These are phyloP conservation scores for Lactarius akahatsu DNA, from an alignment of 768 basidiomycete genomes.

Conservation along the genomic window DNA sequence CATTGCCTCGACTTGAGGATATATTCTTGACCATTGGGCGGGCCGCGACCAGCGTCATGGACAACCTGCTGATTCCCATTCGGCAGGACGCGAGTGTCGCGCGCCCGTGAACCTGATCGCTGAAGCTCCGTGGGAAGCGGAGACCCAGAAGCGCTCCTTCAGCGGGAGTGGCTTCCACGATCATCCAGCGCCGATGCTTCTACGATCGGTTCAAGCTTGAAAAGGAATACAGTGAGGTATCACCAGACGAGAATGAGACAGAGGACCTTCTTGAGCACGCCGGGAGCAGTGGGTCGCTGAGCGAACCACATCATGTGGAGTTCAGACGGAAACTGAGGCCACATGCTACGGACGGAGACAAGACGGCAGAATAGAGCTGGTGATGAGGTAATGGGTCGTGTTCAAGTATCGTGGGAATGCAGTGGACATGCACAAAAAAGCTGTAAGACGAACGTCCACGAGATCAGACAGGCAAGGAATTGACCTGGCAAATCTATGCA, in stretches of 20 bases:
- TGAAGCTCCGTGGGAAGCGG: background rate
- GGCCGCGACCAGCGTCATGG: no score
- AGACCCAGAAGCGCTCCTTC: background rate
- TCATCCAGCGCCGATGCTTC: background rate
- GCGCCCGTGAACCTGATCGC: background rate
- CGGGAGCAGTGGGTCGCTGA: background rate
- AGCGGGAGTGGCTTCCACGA: background rate
- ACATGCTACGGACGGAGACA: background rate
- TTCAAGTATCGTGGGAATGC: background rate
- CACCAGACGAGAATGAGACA: no score
- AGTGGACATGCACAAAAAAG: background rate
- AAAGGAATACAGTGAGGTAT: background rate
- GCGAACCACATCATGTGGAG: background rate
- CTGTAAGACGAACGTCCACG: background rate
- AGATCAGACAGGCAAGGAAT: background rate
- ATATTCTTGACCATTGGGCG: background rate
- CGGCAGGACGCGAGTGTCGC: background rate
- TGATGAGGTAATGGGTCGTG: background rate
- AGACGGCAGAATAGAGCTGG: background rate
- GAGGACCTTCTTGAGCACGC: no score
- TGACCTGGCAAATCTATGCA: no score
- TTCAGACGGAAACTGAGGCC: background rate
- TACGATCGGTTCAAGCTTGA: background rate
- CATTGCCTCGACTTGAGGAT: background rate
- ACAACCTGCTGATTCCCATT: background rate